Evolutionary conservation across 2,329 filamentous ascomycete genomes (phyloP).

Genomic region (Diaporthe citriasiana): DNA sequence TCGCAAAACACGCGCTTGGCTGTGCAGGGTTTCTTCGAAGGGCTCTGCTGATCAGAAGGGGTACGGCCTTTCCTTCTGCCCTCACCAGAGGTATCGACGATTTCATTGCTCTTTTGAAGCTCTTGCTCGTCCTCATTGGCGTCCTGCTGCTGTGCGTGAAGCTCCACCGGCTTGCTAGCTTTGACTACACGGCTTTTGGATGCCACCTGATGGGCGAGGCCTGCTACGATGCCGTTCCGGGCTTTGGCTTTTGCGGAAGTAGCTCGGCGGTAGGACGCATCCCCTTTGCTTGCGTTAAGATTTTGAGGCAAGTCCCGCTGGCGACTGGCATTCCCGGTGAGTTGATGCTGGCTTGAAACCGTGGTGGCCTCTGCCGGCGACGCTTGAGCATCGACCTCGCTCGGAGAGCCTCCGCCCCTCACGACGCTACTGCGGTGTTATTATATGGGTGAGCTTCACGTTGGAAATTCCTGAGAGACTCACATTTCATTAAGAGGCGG

Average conservation of each 20-base stretch:
- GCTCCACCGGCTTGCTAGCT: neutral
- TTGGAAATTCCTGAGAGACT: neutral
- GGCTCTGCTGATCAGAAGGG: neutral
- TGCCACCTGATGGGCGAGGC: neutral
- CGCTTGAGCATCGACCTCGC: neutral
- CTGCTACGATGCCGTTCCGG: neutral
- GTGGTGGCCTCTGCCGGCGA: no score
- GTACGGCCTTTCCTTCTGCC: no score
- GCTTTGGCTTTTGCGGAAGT: no score
- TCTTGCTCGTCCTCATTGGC: rapidly evolving
- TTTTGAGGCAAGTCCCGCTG: neutral
- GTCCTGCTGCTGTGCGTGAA: neutral
- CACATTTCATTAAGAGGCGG: neutral
- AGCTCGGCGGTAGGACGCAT: no score
- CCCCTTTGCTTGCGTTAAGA: neutral
- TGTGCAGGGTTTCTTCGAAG: neutral
- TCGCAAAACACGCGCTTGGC: neutral
- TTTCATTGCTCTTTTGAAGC: neutral
- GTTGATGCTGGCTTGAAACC: neutral
- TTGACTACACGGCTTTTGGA: neutral
- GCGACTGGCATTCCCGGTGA: no score
- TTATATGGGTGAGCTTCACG: neutral
- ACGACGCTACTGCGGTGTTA: neutral
- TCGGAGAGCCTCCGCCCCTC: neutral
- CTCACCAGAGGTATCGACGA: neutral